Base-by-base conservation (phyloP, 2,329 filamentous ascomycete genomes). In the Clathrospora elynae region DNA sequence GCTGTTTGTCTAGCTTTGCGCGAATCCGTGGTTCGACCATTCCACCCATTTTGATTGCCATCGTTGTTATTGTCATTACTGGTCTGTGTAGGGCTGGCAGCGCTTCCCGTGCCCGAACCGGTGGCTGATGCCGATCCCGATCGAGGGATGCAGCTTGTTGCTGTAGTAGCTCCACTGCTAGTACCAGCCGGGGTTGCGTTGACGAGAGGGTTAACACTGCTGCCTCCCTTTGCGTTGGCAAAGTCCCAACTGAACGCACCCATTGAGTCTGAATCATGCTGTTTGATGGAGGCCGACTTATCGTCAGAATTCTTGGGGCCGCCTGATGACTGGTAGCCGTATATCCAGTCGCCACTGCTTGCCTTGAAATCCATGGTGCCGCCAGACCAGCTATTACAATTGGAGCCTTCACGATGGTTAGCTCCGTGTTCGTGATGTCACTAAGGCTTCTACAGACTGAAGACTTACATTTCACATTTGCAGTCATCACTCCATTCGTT, bases 381-480 rank as follows among this genome's bases (percentile, higher is more conserved):
- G 4, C 77, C 78, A 20, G 62, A 66, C 79, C 79, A 82, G 41
- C 62, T 73, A 23, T 75, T 60, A 56, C 80, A 83, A 46, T 75
- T 80, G 16, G 76, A 75, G 49, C 74, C 74, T 76, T 29, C 2
- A 5, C 10, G 5, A 8, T 35, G 16, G 50, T 62, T 34, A 63
- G 51, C 19, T n/a, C n/a, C n/a, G n/a, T n/a, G n/a, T n/a, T n/a
- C n/a, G n/a, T n/a, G n/a, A n/a, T n/a, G n/a, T n/a, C n/a, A n/a
- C n/a, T n/a, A n/a, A n/a, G n/a, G n/a, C n/a, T n/a, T n/a, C n/a
- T n/a, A n/a, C n/a, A 0, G 3, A 2, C 0, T 17, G 22, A 13
- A 4, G 2, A 28, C 70, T 48, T 67, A 74, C 80, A 83, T 52
- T 67, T 73, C 14, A 84, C 70, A 55, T 83, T 83, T 11, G 79